These are phyloP conservation scores for Petrea volubilis DNA, from an alignment of 257 asterid genomes.

Conservation along the genomic window DNA sequence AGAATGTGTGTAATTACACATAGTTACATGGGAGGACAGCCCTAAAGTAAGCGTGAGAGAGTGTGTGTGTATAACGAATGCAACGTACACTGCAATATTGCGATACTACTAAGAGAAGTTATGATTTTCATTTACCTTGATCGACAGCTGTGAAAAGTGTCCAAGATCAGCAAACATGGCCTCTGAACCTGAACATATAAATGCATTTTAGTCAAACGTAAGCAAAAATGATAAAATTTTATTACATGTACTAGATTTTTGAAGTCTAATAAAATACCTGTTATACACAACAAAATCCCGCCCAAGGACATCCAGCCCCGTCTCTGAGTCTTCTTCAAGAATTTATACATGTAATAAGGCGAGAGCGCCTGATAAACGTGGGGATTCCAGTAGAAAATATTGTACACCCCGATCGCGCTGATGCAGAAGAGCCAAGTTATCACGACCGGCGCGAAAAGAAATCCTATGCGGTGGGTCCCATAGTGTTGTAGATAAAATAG, in stretches of 20 bases:
- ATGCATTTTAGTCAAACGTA: background rate
- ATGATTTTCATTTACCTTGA: slow-evolving; percentile 25
- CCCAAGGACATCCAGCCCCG: slow-evolving; percentile 46
- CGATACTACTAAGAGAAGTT: background rate
- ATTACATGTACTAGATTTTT: no score
- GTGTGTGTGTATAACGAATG: no score
- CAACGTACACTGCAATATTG: background rate
- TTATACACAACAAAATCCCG: slow-evolving; percentile 42
- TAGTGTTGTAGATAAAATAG: slow-evolving; percentile 42
- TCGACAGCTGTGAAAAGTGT: slow-evolving; percentile 54
- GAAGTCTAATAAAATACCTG: slow-evolving; percentile 28
- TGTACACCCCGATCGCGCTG: slow-evolving; percentile 41
- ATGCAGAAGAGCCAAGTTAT: slow-evolving; percentile 42
- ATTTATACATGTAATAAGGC: slow-evolving; percentile 40
- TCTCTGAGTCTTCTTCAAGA: slow-evolving; percentile 36
- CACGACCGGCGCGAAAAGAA: slow-evolving; percentile 41
- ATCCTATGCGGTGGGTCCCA: slow-evolving; percentile 45
- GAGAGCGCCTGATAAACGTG: slow-evolving; percentile 41
- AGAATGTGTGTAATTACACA: no score
- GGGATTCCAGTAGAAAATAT: slow-evolving; percentile 39
- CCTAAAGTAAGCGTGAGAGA: no score
- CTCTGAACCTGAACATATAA: slow-evolving; percentile 43
- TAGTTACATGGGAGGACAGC: no score
- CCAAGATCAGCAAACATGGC: slow-evolving; percentile 68
- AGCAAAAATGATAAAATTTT: background rate